These are phyloP conservation scores for Saturnispora sekii DNA, from an alignment of 805 yeast genomes.

Conservation along the genomic window DNA sequence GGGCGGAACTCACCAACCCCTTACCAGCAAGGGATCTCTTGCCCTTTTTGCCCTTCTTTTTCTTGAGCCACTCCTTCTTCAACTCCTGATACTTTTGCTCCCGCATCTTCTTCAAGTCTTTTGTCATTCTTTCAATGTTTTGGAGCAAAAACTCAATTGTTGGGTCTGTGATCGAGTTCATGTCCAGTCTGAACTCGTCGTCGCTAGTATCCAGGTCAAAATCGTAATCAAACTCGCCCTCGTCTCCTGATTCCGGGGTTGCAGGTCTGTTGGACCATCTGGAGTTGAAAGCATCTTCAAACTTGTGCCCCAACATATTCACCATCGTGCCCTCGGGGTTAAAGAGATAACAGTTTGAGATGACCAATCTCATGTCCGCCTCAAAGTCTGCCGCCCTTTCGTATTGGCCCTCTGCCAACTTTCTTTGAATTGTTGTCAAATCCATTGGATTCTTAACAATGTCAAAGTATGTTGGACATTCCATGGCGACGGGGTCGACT, in stretches of 20 bases:
- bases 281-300: slow-evolving; percentile 78
- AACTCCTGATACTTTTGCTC: slow-evolving; percentile 62
- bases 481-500: slow-evolving; percentile 90
- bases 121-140: slow-evolving; percentile 77
- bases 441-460: slow-evolving; percentile 93
- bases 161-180: slow-evolving; percentile 69
- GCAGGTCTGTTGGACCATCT: slow-evolving; percentile 83
- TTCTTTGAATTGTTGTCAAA: slow-evolving; percentile 71
- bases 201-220: slow-evolving; percentile 24
- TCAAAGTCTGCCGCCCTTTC: slow-evolving; percentile 85
- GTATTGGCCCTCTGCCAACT: slow-evolving; percentile 77
- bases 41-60: slow-evolving; percentile 25
- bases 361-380: slow-evolving; percentile 70
- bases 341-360: slow-evolving; percentile 81
- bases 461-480: slow-evolving; percentile 84
- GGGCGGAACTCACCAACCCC: slow-evolving; percentile 5
- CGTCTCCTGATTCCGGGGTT: slow-evolving; percentile 41
- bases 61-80: slow-evolving; percentile 51
- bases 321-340: slow-evolving; percentile 98
- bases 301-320: slow-evolving; percentile 86
- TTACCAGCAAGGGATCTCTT: slow-evolving; percentile 11
- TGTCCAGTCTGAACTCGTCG: slow-evolving; percentile 48
- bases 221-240: slow-evolving; percentile 31
- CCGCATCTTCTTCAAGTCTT: slow-evolving; percentile 74
- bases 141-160: slow-evolving; percentile 84